Percentiles rank a stretch among this genome's conserved stretches.
These are phyloP conservation scores for Aspergillus ibericus DNA, from an alignment of 2,329 filamentous ascomycete species.

Conservation along the genomic window DNA sequence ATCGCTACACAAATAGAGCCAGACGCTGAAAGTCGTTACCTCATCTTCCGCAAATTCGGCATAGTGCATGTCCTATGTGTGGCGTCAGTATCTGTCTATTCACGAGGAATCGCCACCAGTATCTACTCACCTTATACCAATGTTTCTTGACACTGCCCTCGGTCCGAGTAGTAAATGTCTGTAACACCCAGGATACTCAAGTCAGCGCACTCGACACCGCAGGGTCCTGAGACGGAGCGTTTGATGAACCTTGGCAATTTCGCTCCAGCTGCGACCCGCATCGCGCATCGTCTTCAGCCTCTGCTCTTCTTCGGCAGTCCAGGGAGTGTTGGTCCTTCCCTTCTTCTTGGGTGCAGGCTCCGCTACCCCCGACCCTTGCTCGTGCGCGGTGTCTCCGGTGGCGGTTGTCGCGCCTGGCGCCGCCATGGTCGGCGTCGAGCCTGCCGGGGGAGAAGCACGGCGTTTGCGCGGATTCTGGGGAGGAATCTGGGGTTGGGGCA, in stretches of 20 bases:
- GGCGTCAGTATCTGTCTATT: slow-evolving; percentile 10
- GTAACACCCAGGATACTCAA: slow-evolving; percentile 7
- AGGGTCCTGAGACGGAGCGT: slow-evolving; percentile 1
- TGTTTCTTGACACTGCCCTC: slow-evolving; percentile 99
- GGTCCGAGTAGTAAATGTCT: slow-evolving; percentile 90
- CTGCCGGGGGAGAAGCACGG: slow-evolving; percentile 41
- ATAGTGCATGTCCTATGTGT: slow-evolving; percentile 93
- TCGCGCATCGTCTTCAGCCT: slow-evolving; percentile 93
- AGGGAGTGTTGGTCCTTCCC: slow-evolving; percentile 96
- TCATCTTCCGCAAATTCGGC: slow-evolving; percentile 98
- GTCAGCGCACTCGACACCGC: neutral
- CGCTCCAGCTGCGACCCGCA: slow-evolving; percentile 90
- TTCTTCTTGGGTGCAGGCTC: slow-evolving; percentile 65
- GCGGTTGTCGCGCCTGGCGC: slow-evolving; percentile 30
- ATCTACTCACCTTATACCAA: slow-evolving; percentile 82
- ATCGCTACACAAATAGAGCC: neutral
- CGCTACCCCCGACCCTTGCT: slow-evolving; percentile 22
- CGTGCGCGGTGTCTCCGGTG: slow-evolving; percentile 32
- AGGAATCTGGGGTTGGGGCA: slow-evolving; percentile 37
- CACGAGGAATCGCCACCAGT: slow-evolving; percentile 1
- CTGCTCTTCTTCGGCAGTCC: slow-evolving; percentile 93
- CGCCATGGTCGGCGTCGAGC: slow-evolving; percentile 39
- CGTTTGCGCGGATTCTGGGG: slow-evolving; percentile 47
- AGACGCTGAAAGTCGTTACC: slow-evolving; percentile 52
- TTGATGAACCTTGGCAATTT: slow-evolving; percentile 83